Evolutionary conservation across 345 rosid genomes (phyloP), one percentile per base, ranked within the genome.

Genomic region (Microcos paniculata): DNA sequence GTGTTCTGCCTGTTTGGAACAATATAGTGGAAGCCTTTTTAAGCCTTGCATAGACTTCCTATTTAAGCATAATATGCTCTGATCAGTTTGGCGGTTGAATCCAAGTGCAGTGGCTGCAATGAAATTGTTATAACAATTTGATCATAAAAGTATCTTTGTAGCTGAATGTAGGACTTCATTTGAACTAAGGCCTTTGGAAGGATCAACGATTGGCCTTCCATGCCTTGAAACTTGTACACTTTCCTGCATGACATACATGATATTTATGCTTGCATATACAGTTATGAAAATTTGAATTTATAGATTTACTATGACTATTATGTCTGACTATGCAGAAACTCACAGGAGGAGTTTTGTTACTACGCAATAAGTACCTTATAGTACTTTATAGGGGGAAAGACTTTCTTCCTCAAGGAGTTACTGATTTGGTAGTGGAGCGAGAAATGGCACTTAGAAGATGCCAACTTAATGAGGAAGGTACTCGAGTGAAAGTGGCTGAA

Each of bases 341-440:
- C 72, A 93, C 97, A 10, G 97, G 98, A 76, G 98, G 97, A 72
- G 82, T 88, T 80, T 65, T 93, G 82, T 78, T 93, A 62, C 87
- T 91, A 42, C 89, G 98, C 16, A 88, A 93, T 76, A 91, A 85
- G 84, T 91, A 84, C 76, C 82, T 82, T 77, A 86, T 93, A 75
- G 85, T 93, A 85, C 88, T 93, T 31, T 90, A 76, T 75, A 86
- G 98, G 87, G 98, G 97, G 73, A 93, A 91, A 78, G 94, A 93
- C 81, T 93, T 91, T 76, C 88, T 93, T 43, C 83, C 93, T 56
- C 72, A 80, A 74, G 83, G 82, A 65, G 84, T 91, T 51, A 88
- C 88, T 24, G 79, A 82, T 65, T 76, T 84, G 77, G 86, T 93
- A 49, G 82, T 33, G 21, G 88, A 89, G 73, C 88, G 98, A 82